Base-by-base conservation (phyloP, 345 rosid species). In the Gossypium arboreum region DNA sequence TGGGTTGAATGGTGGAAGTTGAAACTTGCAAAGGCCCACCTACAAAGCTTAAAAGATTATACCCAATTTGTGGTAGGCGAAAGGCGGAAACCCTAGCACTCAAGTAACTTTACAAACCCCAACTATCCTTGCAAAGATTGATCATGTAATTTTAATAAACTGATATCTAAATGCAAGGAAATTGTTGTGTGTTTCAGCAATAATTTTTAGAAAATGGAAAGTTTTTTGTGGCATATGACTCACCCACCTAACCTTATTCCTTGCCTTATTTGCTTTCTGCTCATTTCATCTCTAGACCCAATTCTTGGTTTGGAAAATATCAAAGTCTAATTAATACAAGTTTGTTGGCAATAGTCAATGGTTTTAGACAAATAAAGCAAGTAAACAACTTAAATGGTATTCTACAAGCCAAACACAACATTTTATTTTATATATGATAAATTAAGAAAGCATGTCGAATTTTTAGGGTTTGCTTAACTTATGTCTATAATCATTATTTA, bases 1-100 rank as follows among this genome's bases (percentile, higher is more conserved):
- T 27, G 39, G 73, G 27, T 15, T 69, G 45, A 69, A 51, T 69
- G 73, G 61, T 51, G 73, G 45, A 25, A 69, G 39, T 58, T 25
- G 29, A 12, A 58, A 58, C 25, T 58, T 45, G 29, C 56, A 18
- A 52, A 56, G 60, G 39, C 18, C 50, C 13, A 39, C 50, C 16
- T 39, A 55, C 50, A 59, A 55, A 20, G 27, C 61, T 17, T 71
- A 48, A 71, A 56, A 71, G 18, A 17, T 17, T 6, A 9, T 17
- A 34, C 63, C 47, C 39, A 68, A 24, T 25, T 24, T 67, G 71
- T 52, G 61, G 60, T 25, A 34, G 39, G 5, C 39, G 39, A 29
- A 29, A 29, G 39, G 39, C 39, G 5, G 39, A 47, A 71, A 55
- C 74, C 74, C 63, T 71, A 29, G 25, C 29, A 10, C 27, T 71